Conservation (phyloP, 2,329 filamentous ascomycete genomes). For the Passalora sequoiae region DNA sequence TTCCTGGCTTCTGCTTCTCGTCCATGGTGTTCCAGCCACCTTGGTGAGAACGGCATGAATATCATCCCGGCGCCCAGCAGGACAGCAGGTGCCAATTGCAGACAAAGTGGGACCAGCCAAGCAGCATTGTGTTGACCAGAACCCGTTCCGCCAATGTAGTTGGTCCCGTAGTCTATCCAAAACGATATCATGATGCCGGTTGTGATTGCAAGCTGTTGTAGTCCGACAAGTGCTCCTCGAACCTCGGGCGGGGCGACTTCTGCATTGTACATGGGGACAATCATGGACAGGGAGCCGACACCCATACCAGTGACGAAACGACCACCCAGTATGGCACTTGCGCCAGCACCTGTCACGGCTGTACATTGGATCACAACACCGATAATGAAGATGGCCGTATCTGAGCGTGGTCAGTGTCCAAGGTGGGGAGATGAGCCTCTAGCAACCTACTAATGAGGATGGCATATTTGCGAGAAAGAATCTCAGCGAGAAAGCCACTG, state of each 20-base stretch:
- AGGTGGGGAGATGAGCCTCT: no score
- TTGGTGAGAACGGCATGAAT: constrained; percentile 71
- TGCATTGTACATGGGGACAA: constrained; percentile 45
- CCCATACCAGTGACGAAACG: constrained; percentile 66
- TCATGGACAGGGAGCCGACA: constrained; percentile 63
- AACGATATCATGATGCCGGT: constrained; percentile 55
- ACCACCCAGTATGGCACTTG: constrained; percentile 61
- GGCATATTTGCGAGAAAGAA: constrained; percentile 58
- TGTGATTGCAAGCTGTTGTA: constrained; percentile 60
- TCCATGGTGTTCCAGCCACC: constrained; percentile 67
- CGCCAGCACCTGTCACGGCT: constrained; percentile 50
- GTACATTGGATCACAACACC: constrained; percentile 65
- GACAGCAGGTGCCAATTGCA: constrained; percentile 64
- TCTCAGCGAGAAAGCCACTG: constrained; percentile 67
- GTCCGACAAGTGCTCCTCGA: constrained; percentile 59
- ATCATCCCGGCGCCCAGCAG: constrained; percentile 63
- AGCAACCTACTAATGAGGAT: constrained; percentile 65
- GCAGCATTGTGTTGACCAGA: constrained; percentile 58
- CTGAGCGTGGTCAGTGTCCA: no score
- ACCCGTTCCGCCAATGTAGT: constrained; percentile 53
- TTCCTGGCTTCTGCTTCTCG: constrained; percentile 63
- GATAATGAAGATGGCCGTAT: constrained; percentile 61
- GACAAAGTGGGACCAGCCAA: constrained; percentile 67
- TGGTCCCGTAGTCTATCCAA: constrained; percentile 30
- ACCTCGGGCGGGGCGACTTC: constrained; percentile 57